Evolutionary conservation across 202 grass and related monocot species (phyloP).

Genomic region (Schoenoplectus triqueter): DNA sequence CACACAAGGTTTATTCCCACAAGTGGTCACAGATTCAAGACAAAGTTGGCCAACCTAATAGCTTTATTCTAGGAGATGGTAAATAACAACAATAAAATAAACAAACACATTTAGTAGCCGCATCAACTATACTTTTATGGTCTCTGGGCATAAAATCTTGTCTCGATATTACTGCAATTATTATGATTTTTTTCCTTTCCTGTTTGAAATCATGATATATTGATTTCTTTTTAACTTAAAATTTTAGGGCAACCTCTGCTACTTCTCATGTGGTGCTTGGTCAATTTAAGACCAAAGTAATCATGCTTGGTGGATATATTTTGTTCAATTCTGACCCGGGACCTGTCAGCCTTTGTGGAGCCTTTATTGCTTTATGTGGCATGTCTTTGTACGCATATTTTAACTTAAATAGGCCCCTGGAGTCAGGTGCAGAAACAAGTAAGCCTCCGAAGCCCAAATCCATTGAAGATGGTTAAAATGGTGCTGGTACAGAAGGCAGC

Average conservation of each 20-base stretch:
- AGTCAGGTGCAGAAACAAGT: not conserved
- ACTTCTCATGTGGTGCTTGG: constrained; percentile 87
- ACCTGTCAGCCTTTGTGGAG: constrained; percentile 67
- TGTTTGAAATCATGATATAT: constrained; percentile 8
- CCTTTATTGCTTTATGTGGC: constrained; percentile 67
- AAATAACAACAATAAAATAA: constrained; percentile 16
- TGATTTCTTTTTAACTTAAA: not conserved
- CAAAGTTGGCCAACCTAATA: constrained; percentile 3
- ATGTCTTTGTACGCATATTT: constrained; percentile 95
- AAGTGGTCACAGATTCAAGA: not conserved
- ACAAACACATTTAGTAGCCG: not conserved
- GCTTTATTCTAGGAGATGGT: not conserved
- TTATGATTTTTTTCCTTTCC: not conserved
- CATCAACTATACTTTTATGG: not conserved
- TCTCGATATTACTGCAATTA: constrained; percentile 4
- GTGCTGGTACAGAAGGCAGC: constrained; percentile 37
- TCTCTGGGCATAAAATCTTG: not conserved
- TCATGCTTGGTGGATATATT: constrained; percentile 80
- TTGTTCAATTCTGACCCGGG: constrained; percentile 89
- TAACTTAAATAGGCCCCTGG: constrained; percentile 50
- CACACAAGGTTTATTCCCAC: not conserved
- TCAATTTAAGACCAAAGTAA: constrained; percentile 91
- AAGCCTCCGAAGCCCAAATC: constrained; percentile 66
- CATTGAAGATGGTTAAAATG: constrained; percentile 53
- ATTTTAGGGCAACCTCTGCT: constrained; percentile 79